A percentile compares a stretch with the other conserved stretches of the same genome.
phyloP scores from a whole-genome alignment of 768 basidiomycete species.

The Podaxis rugospora region DNA sequence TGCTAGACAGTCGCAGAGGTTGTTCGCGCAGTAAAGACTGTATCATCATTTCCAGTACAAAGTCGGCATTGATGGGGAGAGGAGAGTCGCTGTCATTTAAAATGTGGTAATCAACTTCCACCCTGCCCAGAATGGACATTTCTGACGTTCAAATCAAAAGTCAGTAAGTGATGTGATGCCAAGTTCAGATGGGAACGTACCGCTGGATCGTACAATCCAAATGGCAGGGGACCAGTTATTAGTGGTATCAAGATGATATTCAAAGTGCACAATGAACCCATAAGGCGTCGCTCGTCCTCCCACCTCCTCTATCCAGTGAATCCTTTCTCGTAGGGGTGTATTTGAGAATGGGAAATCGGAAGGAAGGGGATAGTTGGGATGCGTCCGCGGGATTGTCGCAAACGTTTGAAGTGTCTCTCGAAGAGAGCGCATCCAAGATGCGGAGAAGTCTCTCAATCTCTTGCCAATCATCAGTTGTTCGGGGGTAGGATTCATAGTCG shows the following conservation, averaged over 20 bases:
- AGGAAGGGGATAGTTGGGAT: not conserved
- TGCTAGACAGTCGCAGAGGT: not conserved
- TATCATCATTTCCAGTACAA: constrained; percentile 9
- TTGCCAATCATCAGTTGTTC: constrained; percentile 10
- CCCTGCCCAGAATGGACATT: not conserved
- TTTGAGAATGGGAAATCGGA: constrained; percentile 7
- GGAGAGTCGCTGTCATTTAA: not conserved
- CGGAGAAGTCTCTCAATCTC: constrained; percentile 2
- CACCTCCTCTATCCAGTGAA: constrained; percentile 6
- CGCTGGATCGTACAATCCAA: constrained; percentile 3
- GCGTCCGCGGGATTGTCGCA: not conserved
- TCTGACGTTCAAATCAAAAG: not conserved
- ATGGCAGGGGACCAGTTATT: not conserved
- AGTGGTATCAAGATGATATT: not conserved
- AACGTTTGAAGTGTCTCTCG: constrained; percentile 5
- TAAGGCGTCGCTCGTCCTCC: not conserved
- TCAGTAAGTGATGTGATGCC: not conserved
- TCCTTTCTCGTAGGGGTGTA: not conserved
- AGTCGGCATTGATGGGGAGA: not conserved
- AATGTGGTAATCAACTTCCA: constrained; percentile 7
- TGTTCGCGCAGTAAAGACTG: constrained; percentile 1
- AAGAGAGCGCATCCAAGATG: constrained; percentile 3
- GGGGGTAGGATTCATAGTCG: constrained; percentile 5
- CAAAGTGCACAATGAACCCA: not conserved
- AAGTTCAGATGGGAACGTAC: not conserved